These are phyloP conservation scores for Candida buenavistaensis DNA, from an alignment of 1,139 yeast genomes.

Conservation along the genomic window DNA sequence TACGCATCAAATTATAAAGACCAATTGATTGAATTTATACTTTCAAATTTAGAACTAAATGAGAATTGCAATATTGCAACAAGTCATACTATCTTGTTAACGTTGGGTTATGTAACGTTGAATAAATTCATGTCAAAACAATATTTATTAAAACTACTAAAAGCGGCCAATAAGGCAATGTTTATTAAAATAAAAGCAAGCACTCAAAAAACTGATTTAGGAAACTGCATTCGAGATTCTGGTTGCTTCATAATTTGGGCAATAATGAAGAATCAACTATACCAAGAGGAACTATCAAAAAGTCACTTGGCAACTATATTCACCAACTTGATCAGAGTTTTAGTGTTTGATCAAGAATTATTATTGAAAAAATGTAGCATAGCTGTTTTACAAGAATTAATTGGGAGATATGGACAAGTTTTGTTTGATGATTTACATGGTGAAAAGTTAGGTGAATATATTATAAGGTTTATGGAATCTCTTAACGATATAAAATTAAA, in stretches of 20 bases:
- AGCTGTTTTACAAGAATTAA: constrained; percentile 82
- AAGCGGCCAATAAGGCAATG: constrained; percentile 44
- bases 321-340: constrained; percentile 47
- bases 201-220: constrained; percentile 27
- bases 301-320: constrained; percentile 26
- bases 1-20: constrained; percentile 36
- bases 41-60: constrained; percentile 22
- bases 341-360: constrained; percentile 72
- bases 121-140: constrained; percentile 27
- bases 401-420: constrained; percentile 66
- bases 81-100: constrained; percentile 37
- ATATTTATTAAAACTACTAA: constrained; percentile 25
- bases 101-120: constrained; percentile 35
- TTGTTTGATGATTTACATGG: constrained; percentile 13
- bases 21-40: constrained; percentile 29
- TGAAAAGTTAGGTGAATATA: constrained; percentile 29
- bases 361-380: constrained; percentile 77
- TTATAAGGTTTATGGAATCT: constrained; percentile 57
- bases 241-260: constrained; percentile 69
- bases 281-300: constrained; percentile 11
- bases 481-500: constrained; percentile 25
- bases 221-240: constrained; percentile 77
- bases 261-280: constrained; percentile 27
- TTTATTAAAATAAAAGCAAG: constrained; percentile 49
- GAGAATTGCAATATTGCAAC: constrained; percentile 22